Evolutionary conservation across 1,139 yeast genomes (phyloP).

Genomic region (Scheffersomyces segobiensis): DNA sequence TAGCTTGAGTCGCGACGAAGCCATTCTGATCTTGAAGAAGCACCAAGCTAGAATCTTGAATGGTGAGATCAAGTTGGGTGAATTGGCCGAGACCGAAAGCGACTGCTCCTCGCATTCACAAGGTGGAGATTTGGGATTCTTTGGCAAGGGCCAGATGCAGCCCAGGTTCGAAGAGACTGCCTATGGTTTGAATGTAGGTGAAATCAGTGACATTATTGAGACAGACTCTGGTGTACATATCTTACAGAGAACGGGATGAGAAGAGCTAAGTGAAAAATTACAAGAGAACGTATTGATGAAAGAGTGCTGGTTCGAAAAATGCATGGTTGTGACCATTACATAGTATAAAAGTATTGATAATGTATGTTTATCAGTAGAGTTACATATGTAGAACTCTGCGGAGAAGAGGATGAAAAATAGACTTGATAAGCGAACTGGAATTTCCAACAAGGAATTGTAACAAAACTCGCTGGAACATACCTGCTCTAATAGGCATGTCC

Average conservation of each 20-base stretch:
- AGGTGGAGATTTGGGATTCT: conserved; percentile 90
- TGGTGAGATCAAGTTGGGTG: conserved; percentile 70
- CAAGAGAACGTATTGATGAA: background rate
- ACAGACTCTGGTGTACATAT: conserved; percentile 91
- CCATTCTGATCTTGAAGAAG: conserved; percentile 61
- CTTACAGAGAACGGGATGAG: conserved; percentile 75
- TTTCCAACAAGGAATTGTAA: no score
- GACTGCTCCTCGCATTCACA: conserved; percentile 87
- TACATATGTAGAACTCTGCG: background rate
- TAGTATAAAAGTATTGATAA: background rate
- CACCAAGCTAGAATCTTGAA: conserved; percentile 62
- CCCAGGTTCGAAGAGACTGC: conserved; percentile 90
- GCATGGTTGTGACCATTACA: background rate
- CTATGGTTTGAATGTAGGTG: conserved; percentile 78
- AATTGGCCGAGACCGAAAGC: conserved; percentile 78
- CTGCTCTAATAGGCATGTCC: no score
- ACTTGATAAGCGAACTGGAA: no score
- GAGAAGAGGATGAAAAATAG: background rate
- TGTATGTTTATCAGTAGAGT: background rate
- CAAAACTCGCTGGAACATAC: no score
- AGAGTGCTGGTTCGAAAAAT: background rate
- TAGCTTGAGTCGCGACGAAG: conserved; percentile 81
- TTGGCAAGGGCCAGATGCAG: conserved; percentile 92
- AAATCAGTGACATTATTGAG: conserved; percentile 79
- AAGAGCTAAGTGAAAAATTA: background rate